These are phyloP conservation scores for Wallemia hederae DNA, from an alignment of 1,284 basidiomycete species.

Conservation along the genomic window DNA sequence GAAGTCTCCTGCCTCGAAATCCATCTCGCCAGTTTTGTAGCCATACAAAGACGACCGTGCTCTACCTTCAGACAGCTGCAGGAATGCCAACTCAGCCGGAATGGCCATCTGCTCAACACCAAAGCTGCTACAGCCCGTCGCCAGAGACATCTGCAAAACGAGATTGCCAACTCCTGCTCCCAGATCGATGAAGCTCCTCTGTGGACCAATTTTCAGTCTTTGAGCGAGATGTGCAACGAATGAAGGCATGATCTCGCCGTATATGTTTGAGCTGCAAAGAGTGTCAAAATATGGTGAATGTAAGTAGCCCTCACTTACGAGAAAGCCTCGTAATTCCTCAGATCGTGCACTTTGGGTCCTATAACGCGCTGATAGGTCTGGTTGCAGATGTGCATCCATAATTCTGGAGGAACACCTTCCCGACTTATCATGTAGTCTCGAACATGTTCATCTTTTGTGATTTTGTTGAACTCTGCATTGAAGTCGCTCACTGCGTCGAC, in stretches of 20 bases:
- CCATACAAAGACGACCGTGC: conserved; percentile 23
- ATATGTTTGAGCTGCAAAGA: conserved; percentile 11
- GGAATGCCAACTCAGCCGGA: conserved; percentile 19
- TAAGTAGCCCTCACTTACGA: conserved; percentile 4
- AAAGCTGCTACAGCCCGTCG: conserved; percentile 20
- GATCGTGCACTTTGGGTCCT: conserved; percentile 20
- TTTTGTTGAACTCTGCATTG: conserved; percentile 18
- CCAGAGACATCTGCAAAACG: conserved; percentile 23
- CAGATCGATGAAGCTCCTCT: conserved; percentile 21
- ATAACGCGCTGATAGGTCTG: conserved; percentile 25
- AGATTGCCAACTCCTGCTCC: conserved; percentile 27
- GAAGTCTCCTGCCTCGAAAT: conserved; percentile 23
- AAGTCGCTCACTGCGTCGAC: conserved; percentile 20
- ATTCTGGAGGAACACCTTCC: conserved; percentile 9
- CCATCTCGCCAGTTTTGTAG: conserved; percentile 17
- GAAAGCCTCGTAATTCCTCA: conserved; percentile 20
- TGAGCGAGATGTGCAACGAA: conserved; percentile 17
- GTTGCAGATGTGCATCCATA: conserved; percentile 23
- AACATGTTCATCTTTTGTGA: conserved; percentile 11
- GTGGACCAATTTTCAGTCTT: conserved; percentile 13
- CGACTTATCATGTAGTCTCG: conserved; percentile 8
- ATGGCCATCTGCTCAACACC: conserved; percentile 24
- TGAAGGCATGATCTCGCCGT: conserved; percentile 17
- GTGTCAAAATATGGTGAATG: background rate
- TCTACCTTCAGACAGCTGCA: conserved; percentile 21